These are phyloP conservation scores for Solanum verrucosum DNA, from an alignment of 257 asterid species.

Conservation along the genomic window DNA sequence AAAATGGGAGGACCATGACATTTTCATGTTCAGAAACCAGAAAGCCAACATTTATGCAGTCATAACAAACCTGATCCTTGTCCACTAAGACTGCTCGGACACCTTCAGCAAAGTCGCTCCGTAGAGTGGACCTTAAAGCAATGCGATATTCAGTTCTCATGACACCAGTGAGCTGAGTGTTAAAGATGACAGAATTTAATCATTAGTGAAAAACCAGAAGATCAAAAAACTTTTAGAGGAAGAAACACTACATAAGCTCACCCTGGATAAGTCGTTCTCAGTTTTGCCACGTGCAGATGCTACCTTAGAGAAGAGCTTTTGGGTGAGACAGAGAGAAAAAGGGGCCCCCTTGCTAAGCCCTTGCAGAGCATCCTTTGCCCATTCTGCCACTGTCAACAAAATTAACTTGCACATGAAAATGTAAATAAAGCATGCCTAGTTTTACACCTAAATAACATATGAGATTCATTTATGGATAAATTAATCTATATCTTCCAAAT, in stretches of 20 bases:
- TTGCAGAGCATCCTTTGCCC: conserved; percentile 95
- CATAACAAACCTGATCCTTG: conserved; percentile 75
- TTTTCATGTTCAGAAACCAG: not conserved
- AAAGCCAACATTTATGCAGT: not conserved
- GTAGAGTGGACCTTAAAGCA: conserved; percentile 68
- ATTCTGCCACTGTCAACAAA: conserved; percentile 63
- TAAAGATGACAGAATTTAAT: not conserved
- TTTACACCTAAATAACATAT: not conserved
- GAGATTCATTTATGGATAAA: not conserved
- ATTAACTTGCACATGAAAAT: not conserved
- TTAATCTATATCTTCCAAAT: not conserved
- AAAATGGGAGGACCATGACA: not conserved
- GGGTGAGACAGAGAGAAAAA: conserved; percentile 81
- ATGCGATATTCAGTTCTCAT: conserved; percentile 84
- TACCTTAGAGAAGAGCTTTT: conserved; percentile 64
- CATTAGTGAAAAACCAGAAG: not conserved
- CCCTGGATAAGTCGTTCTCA: conserved; percentile 57
- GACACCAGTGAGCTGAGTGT: conserved; percentile 70
- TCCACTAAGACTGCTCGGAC: conserved; percentile 95
- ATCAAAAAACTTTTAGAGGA: not conserved
- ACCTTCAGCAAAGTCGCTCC: conserved; percentile 85
- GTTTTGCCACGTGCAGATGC: conserved; percentile 59
- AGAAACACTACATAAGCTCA: conserved; percentile 8
- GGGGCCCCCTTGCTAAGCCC: conserved; percentile 92
- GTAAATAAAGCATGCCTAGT: not conserved